phyloP scores from a whole-genome alignment of 176 grass and related monocot species.

The Rhynchospora pubera region DNA sequence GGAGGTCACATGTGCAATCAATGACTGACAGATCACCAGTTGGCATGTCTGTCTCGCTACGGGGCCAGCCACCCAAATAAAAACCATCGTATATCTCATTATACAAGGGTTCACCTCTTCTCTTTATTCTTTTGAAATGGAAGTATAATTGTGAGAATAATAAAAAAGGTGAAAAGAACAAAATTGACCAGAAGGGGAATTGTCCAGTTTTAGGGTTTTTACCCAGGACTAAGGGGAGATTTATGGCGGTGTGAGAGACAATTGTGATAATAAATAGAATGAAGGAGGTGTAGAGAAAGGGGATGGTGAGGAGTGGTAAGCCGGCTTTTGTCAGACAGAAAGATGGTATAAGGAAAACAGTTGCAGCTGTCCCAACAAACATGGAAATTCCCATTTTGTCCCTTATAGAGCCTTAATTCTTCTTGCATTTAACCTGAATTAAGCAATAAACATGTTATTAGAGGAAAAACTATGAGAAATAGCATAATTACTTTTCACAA shows the following conservation, averaged over 20 bases:
- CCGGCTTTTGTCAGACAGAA: slow-evolving; percentile 25
- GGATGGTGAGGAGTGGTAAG: slow-evolving; percentile 22
- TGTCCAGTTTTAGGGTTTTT: slow-evolving; percentile 52
- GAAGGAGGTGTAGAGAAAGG: slow-evolving; percentile 38
- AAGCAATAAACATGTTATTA: not conserved
- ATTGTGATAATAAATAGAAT: slow-evolving; percentile 47
- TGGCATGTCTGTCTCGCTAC: slow-evolving; percentile 54
- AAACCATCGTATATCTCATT: slow-evolving; percentile 52
- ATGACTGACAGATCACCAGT: slow-evolving; percentile 57
- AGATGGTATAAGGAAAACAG: slow-evolving; percentile 40
- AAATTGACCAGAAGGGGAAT: slow-evolving; percentile 62
- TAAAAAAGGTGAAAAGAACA: slow-evolving; percentile 72
- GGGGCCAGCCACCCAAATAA: slow-evolving; percentile 61
- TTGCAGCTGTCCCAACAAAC: slow-evolving; percentile 34
- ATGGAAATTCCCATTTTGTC: slow-evolving; percentile 64
- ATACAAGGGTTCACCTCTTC: slow-evolving; percentile 48
- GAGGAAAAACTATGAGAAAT: not conserved
- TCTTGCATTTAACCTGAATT: slow-evolving; percentile 4
- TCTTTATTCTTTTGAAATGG: slow-evolving; percentile 62
- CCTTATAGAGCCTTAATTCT: slow-evolving; percentile 4
- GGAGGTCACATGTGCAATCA: slow-evolving; percentile 86
- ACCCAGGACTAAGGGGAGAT: slow-evolving; percentile 69
- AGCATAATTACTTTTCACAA: not conserved
- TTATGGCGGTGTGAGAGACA: slow-evolving; percentile 62
- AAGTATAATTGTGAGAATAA: slow-evolving; percentile 44